phyloP scores from a whole-genome alignment of 352 stramenopile genomes.

The Albugo laibachii region DNA sequence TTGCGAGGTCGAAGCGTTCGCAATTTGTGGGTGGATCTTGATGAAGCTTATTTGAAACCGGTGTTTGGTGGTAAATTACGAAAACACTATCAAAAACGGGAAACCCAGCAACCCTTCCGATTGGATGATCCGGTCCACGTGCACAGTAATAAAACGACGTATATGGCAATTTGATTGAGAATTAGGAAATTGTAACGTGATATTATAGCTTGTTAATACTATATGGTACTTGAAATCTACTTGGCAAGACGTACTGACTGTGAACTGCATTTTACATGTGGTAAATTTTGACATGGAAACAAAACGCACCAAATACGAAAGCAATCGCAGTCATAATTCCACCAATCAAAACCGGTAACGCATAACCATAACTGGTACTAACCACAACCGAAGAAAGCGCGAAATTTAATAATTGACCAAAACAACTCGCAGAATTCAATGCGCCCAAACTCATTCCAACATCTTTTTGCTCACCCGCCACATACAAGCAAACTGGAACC shows the following conservation, averaged over 20 bases:
- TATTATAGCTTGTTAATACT: too few relatives aligned
- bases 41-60: slow-evolving; percentile 46
- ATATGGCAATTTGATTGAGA: too few relatives aligned
- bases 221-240: too few relatives aligned
- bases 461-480: slow-evolving; percentile 22
- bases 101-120: too few relatives aligned
- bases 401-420: slow-evolving; percentile 59
- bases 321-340: slow-evolving; percentile 37
- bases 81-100: neutral
- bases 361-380: slow-evolving; percentile 36
- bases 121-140: too few relatives aligned
- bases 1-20: slow-evolving; percentile 13
- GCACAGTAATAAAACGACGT: too few relatives aligned
- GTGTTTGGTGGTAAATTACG: slow-evolving; percentile 35
- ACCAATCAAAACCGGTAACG: slow-evolving; percentile 40
- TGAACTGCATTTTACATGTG: slow-evolving; percentile 24
- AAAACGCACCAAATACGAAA: slow-evolving; percentile 31
- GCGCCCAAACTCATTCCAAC: slow-evolving; percentile 54
- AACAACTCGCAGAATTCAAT: slow-evolving; percentile 52
- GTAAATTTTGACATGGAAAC: slow-evolving; percentile 55
- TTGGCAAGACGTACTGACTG: too few relatives aligned
- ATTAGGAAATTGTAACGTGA: too few relatives aligned
- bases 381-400: slow-evolving; percentile 29
- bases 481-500: slow-evolving; percentile 43
- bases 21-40: slow-evolving; percentile 29